phyloP scores from a whole-genome alignment of 805 yeast genomes.

The Yamadazyma laniorum region DNA sequence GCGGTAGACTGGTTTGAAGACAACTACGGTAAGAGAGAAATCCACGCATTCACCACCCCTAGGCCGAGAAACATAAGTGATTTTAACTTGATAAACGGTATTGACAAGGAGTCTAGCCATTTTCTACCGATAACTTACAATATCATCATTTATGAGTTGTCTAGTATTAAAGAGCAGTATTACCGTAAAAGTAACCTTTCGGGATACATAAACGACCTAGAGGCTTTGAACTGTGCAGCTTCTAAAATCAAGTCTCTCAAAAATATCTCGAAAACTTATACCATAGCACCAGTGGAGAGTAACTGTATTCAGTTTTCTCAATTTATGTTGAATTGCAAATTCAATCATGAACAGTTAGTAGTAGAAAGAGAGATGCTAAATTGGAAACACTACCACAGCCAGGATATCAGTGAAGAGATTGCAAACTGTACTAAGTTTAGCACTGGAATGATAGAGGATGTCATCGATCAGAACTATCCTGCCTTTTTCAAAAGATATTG shows the following conservation, averaged over 20 bases:
- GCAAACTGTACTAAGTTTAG: neutral
- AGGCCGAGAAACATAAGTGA: slow-evolving; percentile 19
- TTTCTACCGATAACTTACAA: slow-evolving; percentile 19
- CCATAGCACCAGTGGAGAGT: neutral
- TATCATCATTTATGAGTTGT: slow-evolving; percentile 18
- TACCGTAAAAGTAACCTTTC: slow-evolving; percentile 1
- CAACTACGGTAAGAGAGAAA: slow-evolving; percentile 19
- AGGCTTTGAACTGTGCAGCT: slow-evolving; percentile 1
- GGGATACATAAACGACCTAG: neutral
- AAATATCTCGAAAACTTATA: neutral
- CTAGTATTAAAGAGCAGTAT: slow-evolving; percentile 23
- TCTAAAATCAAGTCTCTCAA: neutral
- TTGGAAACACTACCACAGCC: neutral
- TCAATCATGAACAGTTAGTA: slow-evolving; percentile 4
- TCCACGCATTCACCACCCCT: slow-evolving; percentile 22
- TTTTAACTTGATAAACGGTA: slow-evolving; percentile 10
- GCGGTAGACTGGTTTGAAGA: slow-evolving; percentile 33
- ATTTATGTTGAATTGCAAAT: slow-evolving; percentile 4
- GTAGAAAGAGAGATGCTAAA: neutral
- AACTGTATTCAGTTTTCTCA: neutral
- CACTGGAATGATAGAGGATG: slow-evolving; percentile 1
- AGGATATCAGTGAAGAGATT: slow-evolving; percentile 1
- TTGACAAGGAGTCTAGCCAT: slow-evolving; percentile 17
- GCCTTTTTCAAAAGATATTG: slow-evolving; percentile 11
- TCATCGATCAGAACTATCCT: slow-evolving; percentile 8